Conservation (phyloP, 1,139 yeast genomes). For the Candida buenavistaensis region DNA sequence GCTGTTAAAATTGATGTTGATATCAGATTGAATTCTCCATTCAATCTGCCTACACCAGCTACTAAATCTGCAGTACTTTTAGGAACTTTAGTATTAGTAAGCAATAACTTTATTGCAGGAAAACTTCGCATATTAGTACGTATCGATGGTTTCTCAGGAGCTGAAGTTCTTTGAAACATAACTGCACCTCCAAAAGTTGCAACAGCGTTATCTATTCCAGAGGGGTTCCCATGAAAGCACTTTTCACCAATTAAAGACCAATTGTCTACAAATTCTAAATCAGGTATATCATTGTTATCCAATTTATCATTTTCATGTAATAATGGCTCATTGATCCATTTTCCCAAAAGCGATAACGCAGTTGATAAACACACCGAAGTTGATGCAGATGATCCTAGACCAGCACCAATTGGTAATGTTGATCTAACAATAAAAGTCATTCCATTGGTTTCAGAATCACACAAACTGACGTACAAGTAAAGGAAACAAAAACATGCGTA, state of each 20-base stretch:
- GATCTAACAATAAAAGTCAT: slow-evolving; percentile 69
- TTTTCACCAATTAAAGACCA: slow-evolving; percentile 96
- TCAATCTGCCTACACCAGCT: slow-evolving; percentile 65
- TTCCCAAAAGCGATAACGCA: slow-evolving; percentile 67
- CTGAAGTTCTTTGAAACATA: slow-evolving; percentile 67
- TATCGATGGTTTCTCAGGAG: slow-evolving; percentile 54
- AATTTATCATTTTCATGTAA: slow-evolving; percentile 29
- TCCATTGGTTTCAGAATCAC: slow-evolving; percentile 49
- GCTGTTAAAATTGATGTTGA: slow-evolving; percentile 64
- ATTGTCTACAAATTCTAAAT: slow-evolving; percentile 64
- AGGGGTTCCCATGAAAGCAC: slow-evolving; percentile 95
- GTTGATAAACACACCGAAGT: slow-evolving; percentile 82
- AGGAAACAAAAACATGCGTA: slow-evolving; percentile 87
- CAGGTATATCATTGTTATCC: slow-evolving; percentile 37
- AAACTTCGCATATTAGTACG: slow-evolving; percentile 68
- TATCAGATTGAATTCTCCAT: slow-evolving; percentile 53
- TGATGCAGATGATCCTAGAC: slow-evolving; percentile 93
- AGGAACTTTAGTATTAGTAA: slow-evolving; percentile 85
- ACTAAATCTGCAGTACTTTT: slow-evolving; percentile 86
- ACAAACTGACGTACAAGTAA: slow-evolving; percentile 66
- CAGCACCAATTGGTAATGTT: slow-evolving; percentile 94
- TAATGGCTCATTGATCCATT: slow-evolving; percentile 43
- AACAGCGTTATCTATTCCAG: slow-evolving; percentile 96
- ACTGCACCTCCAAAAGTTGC: slow-evolving; percentile 97
- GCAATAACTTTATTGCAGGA: slow-evolving; percentile 71